Evolutionary conservation across 441 rosid genomes (phyloP).

Genomic region (Jatropha podagrica): DNA sequence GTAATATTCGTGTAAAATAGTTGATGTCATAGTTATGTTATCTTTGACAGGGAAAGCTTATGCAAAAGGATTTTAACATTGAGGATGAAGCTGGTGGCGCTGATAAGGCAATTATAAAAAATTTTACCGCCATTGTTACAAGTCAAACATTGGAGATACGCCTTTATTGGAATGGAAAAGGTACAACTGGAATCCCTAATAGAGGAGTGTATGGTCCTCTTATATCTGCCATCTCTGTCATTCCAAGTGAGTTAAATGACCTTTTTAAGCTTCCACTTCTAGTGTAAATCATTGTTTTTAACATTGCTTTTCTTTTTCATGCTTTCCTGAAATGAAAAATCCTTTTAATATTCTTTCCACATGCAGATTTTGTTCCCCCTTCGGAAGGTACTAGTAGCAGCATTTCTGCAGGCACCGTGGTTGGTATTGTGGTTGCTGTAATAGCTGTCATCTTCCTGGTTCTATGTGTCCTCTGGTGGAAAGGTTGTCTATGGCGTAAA

Average conservation of each 20-base stretch:
- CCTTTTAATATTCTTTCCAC: slow-evolving; percentile 14
- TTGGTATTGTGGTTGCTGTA: slow-evolving; percentile 39
- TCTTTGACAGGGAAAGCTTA: slow-evolving; percentile 31
- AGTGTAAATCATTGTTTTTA: too few relatives aligned
- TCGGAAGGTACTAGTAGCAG: slow-evolving; percentile 27
- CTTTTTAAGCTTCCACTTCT: neutral
- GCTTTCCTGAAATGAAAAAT: too few relatives aligned
- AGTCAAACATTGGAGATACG: slow-evolving; percentile 46
- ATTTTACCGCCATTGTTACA: slow-evolving; percentile 32
- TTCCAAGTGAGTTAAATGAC: slow-evolving; percentile 30
- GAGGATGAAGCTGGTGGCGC: slow-evolving; percentile 44
- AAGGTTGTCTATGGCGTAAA: slow-evolving; percentile 36
- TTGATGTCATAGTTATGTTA: neutral
- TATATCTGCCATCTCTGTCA: slow-evolving; percentile 53
- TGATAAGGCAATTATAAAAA: slow-evolving; percentile 32
- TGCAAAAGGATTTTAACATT: slow-evolving; percentile 44
- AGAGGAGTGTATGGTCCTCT: slow-evolving; percentile 64
- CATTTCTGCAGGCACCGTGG: slow-evolving; percentile 33
- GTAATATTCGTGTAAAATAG: too few relatives aligned
- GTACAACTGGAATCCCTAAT: slow-evolving; percentile 41
- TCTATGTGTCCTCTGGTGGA: slow-evolving; percentile 46
- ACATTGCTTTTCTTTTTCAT: neutral
- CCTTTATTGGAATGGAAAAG: slow-evolving; percentile 60
- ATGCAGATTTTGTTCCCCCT: slow-evolving; percentile 39
- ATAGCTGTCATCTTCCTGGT: slow-evolving; percentile 32